These are phyloP conservation scores for Sungouiella thailandica DNA, from an alignment of 805 yeast genomes.

Conservation along the genomic window DNA sequence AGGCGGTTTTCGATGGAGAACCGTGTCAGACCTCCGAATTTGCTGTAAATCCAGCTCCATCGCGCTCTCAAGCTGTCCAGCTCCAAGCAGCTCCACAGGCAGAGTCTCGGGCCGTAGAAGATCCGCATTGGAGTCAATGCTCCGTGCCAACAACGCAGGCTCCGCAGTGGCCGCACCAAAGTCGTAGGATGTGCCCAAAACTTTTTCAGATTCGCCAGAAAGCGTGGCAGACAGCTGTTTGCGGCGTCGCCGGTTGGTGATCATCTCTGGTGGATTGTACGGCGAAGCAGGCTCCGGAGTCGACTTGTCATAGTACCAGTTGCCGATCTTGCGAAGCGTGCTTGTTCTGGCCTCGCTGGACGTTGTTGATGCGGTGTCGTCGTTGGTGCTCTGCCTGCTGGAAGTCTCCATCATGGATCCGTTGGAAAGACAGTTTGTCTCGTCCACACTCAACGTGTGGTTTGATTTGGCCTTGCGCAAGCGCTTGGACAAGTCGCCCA, in stretches of 20 bases:
- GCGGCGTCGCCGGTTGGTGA: conserved; percentile 47
- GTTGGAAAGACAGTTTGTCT: conserved; percentile 22
- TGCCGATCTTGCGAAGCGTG: conserved; percentile 56
- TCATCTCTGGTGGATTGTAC: conserved; percentile 62
- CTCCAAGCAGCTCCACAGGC: no score
- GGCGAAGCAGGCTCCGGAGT: not conserved
- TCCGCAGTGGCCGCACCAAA: conserved; percentile 10
- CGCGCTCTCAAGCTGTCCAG: no score
- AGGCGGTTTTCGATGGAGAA: conserved; percentile 2
- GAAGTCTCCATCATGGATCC: conserved; percentile 19
- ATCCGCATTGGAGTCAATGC: conserved; percentile 4
- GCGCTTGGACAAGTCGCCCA: conserved; percentile 14
- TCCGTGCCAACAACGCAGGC: conserved; percentile 2
- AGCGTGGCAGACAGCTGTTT: conserved; percentile 13
- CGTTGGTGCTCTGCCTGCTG: not conserved
- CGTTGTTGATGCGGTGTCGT: conserved; percentile 24
- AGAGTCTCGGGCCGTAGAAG: no score
- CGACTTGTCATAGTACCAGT: conserved; percentile 48
- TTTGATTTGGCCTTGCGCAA: conserved; percentile 16
- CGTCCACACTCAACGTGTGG: conserved; percentile 21
- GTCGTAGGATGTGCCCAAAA: conserved; percentile 8
- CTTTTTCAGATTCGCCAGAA: conserved; percentile 9
- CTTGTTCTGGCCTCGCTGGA: conserved; percentile 44
- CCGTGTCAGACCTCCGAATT: not conserved
- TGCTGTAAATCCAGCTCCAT: not conserved